Evolutionary conservation across 192 early-diverging fungal species (phyloP), one percentile per base, ranked within the genome.

Genomic region (Coemansia sp.): DNA sequence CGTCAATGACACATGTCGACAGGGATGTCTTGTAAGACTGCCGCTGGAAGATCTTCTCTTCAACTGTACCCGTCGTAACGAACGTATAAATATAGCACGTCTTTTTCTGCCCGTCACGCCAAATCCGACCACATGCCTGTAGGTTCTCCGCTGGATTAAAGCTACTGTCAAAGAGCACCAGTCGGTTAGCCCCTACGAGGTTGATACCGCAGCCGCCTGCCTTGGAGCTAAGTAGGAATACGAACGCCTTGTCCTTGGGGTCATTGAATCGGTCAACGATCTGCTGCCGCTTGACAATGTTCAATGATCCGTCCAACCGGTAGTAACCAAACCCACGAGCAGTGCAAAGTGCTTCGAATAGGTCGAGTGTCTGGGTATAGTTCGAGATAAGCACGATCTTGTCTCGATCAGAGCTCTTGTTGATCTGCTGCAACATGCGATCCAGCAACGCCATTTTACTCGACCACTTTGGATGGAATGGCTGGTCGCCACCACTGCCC

Each of bases 41-140:
- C 65, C 98, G 83, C 77, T 99, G 98, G 75, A 99, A 99, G 38
- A 99, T 97, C 76, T 99, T 99, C 67, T 99, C 98, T 74, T 99
- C 98, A 19, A 99, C 96, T 0, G 96, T 94, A 3, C 98, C 98
- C n/a, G 97, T 95, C 0, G 91, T 92, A 63, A 97, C 96, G 58
- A 99, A 94, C 9, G 97, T 89, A 79, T 99, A 99, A n/a, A 99
- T 94, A 67, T 88, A 99, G 73, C 97, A 97, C 61, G 85, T 84
- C 61, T 94, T 92, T 63, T 86, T 86, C 75, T 94, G 91, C 1
- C 90, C 90, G 77, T 92, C 94, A 68, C 94, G 86, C 94, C 94
- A 96, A 17, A 96, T 90, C 59, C 94, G 88, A 3, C 93, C 94
- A 12, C 94, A 86, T 4, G 94, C 94, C 72, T 98, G 97, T 67